phyloP scores from a whole-genome alignment of 768 basidiomycete species.

The Psilocybe sp. region DNA sequence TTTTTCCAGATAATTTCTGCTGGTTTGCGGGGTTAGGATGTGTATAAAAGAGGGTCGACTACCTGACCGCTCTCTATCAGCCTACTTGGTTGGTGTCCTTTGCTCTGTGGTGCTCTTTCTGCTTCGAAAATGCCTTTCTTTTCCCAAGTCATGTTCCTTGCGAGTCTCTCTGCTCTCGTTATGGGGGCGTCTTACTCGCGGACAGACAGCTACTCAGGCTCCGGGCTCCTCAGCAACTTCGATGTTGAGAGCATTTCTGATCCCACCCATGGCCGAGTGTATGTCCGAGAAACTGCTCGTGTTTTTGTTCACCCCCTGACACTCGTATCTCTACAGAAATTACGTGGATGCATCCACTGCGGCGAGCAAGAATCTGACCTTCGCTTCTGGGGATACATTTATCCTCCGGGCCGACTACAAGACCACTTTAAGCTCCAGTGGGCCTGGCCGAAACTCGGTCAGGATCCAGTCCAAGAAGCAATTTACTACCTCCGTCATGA shows the following conservation, averaged over 20 bases:
- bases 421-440: conserved; percentile 41
- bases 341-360: conserved; percentile 50
- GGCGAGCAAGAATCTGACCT: conserved; percentile 52
- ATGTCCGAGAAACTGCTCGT: conserved; percentile 16
- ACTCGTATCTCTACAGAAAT: conserved; percentile 25
- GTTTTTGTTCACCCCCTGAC: background rate
- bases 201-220: conserved; percentile 42
- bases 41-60: no score
- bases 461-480: conserved; percentile 50
- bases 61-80: no score
- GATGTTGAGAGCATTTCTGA: conserved; percentile 47
- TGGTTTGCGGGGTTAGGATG: no score
- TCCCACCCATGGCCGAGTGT: conserved; percentile 69
- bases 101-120: background rate
- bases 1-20: no score
- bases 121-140: conserved; percentile 1
- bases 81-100: background rate
- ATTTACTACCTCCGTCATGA: conserved; percentile 50
- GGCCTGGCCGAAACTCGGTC: conserved; percentile 58
- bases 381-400: conserved; percentile 47
- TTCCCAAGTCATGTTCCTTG: background rate
- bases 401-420: conserved; percentile 55
- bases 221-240: conserved; percentile 51
- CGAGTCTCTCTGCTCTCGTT: conserved; percentile 26
- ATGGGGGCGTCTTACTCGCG: conserved; percentile 38